Evolutionary conservation across 2,329 filamentous ascomycete genomes (phyloP).

Genomic region (Colletotrichum sp.): DNA sequence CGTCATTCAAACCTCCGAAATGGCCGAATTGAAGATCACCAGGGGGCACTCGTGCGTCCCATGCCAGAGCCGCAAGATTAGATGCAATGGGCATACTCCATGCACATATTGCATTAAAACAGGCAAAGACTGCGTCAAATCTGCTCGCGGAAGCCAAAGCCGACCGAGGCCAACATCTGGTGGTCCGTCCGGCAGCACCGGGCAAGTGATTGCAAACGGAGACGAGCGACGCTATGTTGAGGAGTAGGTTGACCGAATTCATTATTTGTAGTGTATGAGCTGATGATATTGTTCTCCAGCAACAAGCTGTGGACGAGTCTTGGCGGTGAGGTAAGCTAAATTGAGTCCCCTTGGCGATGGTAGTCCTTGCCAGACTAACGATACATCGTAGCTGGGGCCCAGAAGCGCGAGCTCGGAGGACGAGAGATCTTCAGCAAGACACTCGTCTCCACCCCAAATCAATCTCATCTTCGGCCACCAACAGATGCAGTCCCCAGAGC

Average conservation of each 20-base stretch:
- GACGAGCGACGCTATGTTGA: slow-evolving; percentile 2
- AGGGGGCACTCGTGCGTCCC: slow-evolving; percentile 49
- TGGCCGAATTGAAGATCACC: neutral
- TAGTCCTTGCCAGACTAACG: neutral
- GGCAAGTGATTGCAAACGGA: neutral
- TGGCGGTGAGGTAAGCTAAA: neutral
- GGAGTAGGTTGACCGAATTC: neutral
- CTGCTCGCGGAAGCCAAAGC: neutral
- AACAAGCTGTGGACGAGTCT: slow-evolving; percentile 11
- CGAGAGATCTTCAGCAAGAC: neutral
- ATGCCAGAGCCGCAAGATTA: slow-evolving; percentile 66
- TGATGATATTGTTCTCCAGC: neutral
- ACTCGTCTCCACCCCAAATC: neutral
- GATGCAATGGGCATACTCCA: slow-evolving; percentile 62
- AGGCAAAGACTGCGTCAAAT: slow-evolving; percentile 14
- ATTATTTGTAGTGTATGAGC: too few species aligned
- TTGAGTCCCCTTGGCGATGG: fast-evolving
- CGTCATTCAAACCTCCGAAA: neutral
- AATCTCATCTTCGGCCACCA: neutral
- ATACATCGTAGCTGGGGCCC: neutral
- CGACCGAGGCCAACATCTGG: neutral
- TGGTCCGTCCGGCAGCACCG: neutral
- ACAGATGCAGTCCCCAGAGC: slow-evolving; percentile 23
- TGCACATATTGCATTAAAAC: slow-evolving; percentile 67
- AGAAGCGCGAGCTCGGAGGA: neutral